Evolutionary conservation across 2,329 filamentous ascomycete species (phyloP).

Genomic region (Penicillium sp.): DNA sequence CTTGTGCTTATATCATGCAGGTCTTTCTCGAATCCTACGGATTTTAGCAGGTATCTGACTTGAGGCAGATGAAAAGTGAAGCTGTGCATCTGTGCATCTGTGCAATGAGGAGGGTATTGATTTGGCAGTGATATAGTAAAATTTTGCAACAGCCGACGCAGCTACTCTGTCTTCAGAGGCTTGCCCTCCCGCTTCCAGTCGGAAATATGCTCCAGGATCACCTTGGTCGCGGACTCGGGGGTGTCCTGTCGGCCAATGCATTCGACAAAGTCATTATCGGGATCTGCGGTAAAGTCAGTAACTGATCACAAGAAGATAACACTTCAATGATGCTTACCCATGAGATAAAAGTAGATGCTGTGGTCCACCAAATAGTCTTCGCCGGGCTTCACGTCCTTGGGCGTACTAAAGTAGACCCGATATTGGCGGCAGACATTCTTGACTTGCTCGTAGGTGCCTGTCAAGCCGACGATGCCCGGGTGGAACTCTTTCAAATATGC

Average conservation of each 20-base stretch:
- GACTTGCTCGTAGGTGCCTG: constrained; percentile 87
- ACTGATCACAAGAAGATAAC: neutral
- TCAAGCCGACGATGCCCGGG: constrained; percentile 75
- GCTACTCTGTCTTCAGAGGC: constrained; percentile 45
- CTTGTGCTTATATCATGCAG: too few species aligned
- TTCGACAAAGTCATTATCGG: constrained; percentile 96
- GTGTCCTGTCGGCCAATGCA: constrained; percentile 92
- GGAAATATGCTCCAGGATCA: constrained; percentile 81
- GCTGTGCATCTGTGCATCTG: neutral
- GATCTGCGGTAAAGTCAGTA: constrained; percentile 53
- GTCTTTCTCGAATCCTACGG: too few species aligned
- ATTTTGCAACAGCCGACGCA: constrained; percentile 13
- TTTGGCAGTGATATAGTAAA: constrained; percentile 22
- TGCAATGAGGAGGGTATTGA: constrained; percentile 27
- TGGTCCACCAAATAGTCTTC: constrained; percentile 98
- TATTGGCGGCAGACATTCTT: constrained; percentile 94
- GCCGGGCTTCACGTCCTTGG: constrained; percentile 76
- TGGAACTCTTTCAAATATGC: constrained; percentile 90
- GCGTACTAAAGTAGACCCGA: constrained; percentile 94
- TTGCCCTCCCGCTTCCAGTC: constrained; percentile 58
- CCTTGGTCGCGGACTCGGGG: constrained; percentile 72
- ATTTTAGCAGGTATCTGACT: too few species aligned
- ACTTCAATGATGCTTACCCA: constrained; percentile 53
- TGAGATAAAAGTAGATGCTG: constrained; percentile 98
- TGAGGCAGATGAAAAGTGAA: too few species aligned